phyloP scores from a whole-genome alignment of 768 basidiomycete genomes.

The Suillus tomentosus region DNA sequence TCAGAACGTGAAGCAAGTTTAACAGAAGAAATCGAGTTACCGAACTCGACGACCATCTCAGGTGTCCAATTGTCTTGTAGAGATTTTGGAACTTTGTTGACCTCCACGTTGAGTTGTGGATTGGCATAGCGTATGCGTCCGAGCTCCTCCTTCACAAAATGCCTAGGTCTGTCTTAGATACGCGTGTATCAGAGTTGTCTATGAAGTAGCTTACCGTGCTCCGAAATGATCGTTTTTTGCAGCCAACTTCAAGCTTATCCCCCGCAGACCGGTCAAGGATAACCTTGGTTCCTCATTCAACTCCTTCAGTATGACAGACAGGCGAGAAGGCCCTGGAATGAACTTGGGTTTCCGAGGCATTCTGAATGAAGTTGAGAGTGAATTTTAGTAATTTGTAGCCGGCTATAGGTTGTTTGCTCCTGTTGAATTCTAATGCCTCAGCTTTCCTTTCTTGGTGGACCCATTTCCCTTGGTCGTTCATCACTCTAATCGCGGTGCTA shows the following conservation, averaged over 20 bases:
- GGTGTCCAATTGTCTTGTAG: slow-evolving; percentile 59
- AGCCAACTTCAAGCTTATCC: slow-evolving; percentile 58
- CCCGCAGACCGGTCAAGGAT: slow-evolving; percentile 48
- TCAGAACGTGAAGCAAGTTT: neutral
- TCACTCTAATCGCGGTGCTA: neutral
- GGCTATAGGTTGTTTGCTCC: slow-evolving; percentile 19
- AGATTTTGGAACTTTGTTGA: slow-evolving; percentile 56
- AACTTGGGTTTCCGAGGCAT: slow-evolving; percentile 26
- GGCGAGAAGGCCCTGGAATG: slow-evolving; percentile 50
- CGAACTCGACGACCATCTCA: slow-evolving; percentile 59
- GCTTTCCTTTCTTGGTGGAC: slow-evolving; percentile 15
- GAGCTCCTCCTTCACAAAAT: slow-evolving; percentile 79
- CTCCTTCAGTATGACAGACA: slow-evolving; percentile 53
- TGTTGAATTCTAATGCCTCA: slow-evolving; percentile 24
- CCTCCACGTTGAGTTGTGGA: slow-evolving; percentile 61
- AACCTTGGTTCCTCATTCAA: slow-evolving; percentile 57
- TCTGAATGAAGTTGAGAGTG: slow-evolving; percentile 1
- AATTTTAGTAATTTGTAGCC: slow-evolving; percentile 7
- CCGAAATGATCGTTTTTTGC: slow-evolving; percentile 72
- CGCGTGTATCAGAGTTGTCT: slow-evolving; percentile 25
- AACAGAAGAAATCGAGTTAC: slow-evolving; percentile 44
- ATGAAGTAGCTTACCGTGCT: slow-evolving; percentile 52
- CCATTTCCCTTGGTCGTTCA: neutral
- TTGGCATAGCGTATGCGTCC: slow-evolving; percentile 80
- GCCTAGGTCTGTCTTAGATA: slow-evolving; percentile 32